Percentiles rank a stretch among this genome's conserved stretches.
Evolutionary conservation across 768 basidiomycete species (phyloP).

Genomic region (Lenzites betulinus): DNA sequence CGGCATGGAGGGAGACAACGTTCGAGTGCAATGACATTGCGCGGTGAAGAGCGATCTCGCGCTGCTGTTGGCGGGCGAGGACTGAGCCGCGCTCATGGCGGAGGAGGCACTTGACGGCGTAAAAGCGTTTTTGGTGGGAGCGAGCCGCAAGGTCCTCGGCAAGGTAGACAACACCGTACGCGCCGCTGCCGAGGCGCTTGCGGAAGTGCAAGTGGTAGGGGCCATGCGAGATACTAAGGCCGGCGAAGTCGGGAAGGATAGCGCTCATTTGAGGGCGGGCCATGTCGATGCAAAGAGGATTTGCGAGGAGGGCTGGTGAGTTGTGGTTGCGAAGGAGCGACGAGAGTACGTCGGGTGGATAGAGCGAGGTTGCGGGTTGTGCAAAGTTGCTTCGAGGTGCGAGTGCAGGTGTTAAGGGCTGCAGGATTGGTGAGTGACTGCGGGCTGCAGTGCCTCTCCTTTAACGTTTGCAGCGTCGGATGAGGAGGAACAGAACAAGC

Average conservation of each 20-base stretch:
- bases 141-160: constrained; percentile 27
- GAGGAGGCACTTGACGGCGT: constrained; percentile 32
- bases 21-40: constrained; percentile 23
- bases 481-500: constrained; percentile 3
- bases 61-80: constrained; percentile 22
- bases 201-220: constrained; percentile 21
- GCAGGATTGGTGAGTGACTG: background rate
- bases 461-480: constrained; percentile 6
- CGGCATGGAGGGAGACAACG: constrained; percentile 28
- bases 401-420: background rate
- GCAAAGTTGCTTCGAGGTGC: background rate
- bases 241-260: constrained; percentile 29
- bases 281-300: constrained; percentile 15
- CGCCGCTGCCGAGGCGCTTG: constrained; percentile 27
- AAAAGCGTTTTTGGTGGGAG: constrained; percentile 10
- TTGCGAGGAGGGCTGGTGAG: background rate
- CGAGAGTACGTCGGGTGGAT: too few species aligned
- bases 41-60: constrained; percentile 29
- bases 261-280: constrained; percentile 25
- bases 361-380: too few species aligned
- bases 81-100: constrained; percentile 25
- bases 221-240: constrained; percentile 20
- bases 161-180: constrained; percentile 33
- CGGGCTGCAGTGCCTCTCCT: background rate
- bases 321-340: background rate